Base-by-base conservation (phyloP, 129 eudicot species). In the Lonicera japonica region DNA sequence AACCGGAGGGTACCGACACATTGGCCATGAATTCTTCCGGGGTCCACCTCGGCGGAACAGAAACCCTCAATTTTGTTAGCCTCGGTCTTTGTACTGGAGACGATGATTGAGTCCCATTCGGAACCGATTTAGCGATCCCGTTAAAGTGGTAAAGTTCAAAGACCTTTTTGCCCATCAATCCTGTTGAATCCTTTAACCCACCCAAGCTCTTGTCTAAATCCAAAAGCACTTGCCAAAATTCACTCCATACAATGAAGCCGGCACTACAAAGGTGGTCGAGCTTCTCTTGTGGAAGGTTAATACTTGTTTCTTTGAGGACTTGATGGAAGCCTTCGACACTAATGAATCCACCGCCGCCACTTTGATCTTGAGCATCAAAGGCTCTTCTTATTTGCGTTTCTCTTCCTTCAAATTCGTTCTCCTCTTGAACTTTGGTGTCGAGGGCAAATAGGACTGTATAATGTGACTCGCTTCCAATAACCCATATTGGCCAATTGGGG, bases 401-500 rank as follows among this genome's bases (percentile, higher is more conserved):
- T 63, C 95, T 70, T 34, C 73, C 77, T 79, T 92, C 99, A 12
- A 80, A 69, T 68, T 92, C 96, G 18, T 88, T 92, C 56, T 92
- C 99, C 21, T 85, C 96, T 58, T 92, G 99, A 23, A 92, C 99
- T 43, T 53, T 70, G 4, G 85, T 72, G 58, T 85, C 89, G 16
- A 92, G 83, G 63, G 99, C 95, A 59, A 92, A 92, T 24, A 92
- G 39, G 8, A 92, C 96, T 0, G 99, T 88, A 62, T 92, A 92
- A 72, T 92, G 99, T 47, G 99, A 88, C 68, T 92, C 99, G 11
- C 95, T 85, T 11, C 99, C 99, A 0, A 92, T 85, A 1, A 92
- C 99, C 99, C 99, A 92, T 23, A 92, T 88, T 20, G 99, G 99
- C 99, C 96, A 92, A 63, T 67, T 88, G 24, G 99, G 99, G 63